phyloP scores from a whole-genome alignment of 805 yeast genomes.

The Ogataea dorogensis region DNA sequence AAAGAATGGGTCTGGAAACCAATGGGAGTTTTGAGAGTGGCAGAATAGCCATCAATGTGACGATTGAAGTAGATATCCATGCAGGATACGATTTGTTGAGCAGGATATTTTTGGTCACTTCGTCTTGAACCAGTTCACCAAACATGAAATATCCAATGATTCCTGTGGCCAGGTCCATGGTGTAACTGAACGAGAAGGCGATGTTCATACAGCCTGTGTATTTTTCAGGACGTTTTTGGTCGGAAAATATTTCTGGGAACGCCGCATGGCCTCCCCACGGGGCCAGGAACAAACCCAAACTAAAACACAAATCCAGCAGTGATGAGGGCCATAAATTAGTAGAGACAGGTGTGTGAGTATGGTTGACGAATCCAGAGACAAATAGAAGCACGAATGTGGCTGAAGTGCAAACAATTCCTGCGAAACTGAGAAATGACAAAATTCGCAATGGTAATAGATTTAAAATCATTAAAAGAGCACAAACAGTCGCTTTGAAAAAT shows the following conservation, averaged over 20 bases:
- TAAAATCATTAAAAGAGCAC: conserved; percentile 40
- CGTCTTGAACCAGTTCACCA: conserved; percentile 48
- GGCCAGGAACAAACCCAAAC: conserved; percentile 69
- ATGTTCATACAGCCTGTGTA: conserved; percentile 51
- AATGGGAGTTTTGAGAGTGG: conserved; percentile 85
- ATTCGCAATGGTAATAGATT: conserved; percentile 72
- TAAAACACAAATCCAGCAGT: conserved; percentile 49
- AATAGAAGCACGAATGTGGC: conserved; percentile 59
- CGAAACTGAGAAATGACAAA: conserved; percentile 63
- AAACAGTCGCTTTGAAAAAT: conserved; percentile 42
- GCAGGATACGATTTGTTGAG: conserved; percentile 45
- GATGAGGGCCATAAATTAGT: conserved; percentile 67
- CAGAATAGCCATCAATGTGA: conserved; percentile 71
- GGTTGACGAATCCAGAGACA: conserved; percentile 61
- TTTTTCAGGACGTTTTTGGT: conserved; percentile 65
- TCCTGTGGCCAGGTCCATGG: conserved; percentile 64
- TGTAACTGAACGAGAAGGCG: conserved; percentile 59
- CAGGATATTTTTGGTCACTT: conserved; percentile 49
- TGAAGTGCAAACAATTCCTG: conserved; percentile 71
- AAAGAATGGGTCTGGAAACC: conserved; percentile 76
- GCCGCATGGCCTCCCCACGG: conserved; percentile 88
- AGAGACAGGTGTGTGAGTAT: conserved; percentile 61
- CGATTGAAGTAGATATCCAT: conserved; percentile 49
- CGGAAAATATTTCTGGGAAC: conserved; percentile 69
- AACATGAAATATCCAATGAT: conserved; percentile 63